Percentiles rank a stretch among this genome's conserved stretches.
Conservation (phyloP, 345 rosid species). For the Raphanus raphanistrum region DNA sequence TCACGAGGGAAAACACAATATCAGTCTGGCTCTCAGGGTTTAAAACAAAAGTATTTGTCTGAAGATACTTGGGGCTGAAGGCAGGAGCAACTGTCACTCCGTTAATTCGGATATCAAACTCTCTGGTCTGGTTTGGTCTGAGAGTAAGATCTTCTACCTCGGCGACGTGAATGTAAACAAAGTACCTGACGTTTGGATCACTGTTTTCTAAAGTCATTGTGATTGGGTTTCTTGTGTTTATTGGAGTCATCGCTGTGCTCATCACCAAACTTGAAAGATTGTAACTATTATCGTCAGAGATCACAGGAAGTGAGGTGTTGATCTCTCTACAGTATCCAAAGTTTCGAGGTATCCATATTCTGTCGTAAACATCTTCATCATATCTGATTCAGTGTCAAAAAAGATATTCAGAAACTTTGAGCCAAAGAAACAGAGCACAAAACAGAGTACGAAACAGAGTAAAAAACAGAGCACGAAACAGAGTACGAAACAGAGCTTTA, state of each 20-base stretch:
- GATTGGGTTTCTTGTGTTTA: conserved; percentile 5
- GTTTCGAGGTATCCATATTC: background rate
- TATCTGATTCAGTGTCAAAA: background rate
- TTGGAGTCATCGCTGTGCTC: conserved; percentile 40
- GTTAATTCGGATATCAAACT: conserved; percentile 35
- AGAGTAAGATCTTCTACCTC: conserved; percentile 42
- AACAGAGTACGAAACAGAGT: no score
- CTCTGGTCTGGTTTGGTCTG: conserved; percentile 40
- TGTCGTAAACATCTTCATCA: background rate
- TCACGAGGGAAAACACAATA: background rate
- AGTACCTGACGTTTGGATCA: conserved; percentile 27
- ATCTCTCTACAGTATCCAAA: conserved; percentile 1
- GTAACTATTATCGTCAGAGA: conserved; percentile 1
- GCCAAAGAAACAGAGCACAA: background rate
- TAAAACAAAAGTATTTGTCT: conserved; percentile 26
- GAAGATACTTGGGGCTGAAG: conserved; percentile 35
- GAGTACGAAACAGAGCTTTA: background rate
- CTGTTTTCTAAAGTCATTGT: background rate
- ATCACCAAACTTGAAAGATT: conserved; percentile 37
- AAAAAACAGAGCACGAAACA: background rate
- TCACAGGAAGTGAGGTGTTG: conserved; percentile 9
- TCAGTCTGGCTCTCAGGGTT: conserved; percentile 9
- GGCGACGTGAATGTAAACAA: conserved; percentile 47
- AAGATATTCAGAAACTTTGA: background rate
- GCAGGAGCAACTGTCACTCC: conserved; percentile 4